Evolutionary conservation across 2,329 filamentous ascomycete genomes (phyloP).

Genomic region (Aspergillus floridensis): DNA sequence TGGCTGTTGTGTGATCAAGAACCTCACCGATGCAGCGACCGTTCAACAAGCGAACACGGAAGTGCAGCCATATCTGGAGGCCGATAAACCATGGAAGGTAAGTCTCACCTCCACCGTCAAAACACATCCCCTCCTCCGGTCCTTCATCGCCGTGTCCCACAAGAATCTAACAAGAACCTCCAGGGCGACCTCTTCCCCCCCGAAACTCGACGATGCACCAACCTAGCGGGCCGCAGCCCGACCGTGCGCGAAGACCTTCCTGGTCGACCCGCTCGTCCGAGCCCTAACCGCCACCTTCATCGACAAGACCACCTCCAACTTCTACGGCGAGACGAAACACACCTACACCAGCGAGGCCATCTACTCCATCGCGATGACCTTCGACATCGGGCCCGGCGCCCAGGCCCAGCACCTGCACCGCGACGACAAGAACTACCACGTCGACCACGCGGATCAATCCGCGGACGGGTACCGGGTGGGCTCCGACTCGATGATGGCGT

Average conservation of each 20-base stretch:
- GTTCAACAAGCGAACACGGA: slow-evolving; percentile 5
- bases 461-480: slow-evolving; percentile 8
- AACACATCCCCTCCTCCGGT: background rate
- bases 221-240: slow-evolving; percentile 14
- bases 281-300: slow-evolving; percentile 22
- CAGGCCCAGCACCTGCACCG: slow-evolving; percentile 14
- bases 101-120: background rate
- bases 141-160: no score
- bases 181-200: slow-evolving; percentile 17
- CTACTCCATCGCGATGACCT: slow-evolving; percentile 23
- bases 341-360: slow-evolving; percentile 27
- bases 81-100: slow-evolving; percentile 16
- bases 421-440: slow-evolving; percentile 17
- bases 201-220: slow-evolving; percentile 14
- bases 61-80: slow-evolving; percentile 10
- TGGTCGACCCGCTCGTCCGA: slow-evolving; percentile 14
- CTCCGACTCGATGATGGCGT: slow-evolving; percentile 12
- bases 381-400: slow-evolving; percentile 15
- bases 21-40: slow-evolving; percentile 8
- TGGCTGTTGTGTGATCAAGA: slow-evolving; percentile 11
- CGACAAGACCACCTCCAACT: slow-evolving; percentile 28
- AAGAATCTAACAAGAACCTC: background rate
- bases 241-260: slow-evolving; percentile 12
- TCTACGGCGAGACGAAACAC: slow-evolving; percentile 27
- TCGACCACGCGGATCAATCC: slow-evolving; percentile 12